Evolutionary conservation across 2,329 filamentous ascomycete genomes (phyloP).

Genomic region (Colletotrichum plurivorum): DNA sequence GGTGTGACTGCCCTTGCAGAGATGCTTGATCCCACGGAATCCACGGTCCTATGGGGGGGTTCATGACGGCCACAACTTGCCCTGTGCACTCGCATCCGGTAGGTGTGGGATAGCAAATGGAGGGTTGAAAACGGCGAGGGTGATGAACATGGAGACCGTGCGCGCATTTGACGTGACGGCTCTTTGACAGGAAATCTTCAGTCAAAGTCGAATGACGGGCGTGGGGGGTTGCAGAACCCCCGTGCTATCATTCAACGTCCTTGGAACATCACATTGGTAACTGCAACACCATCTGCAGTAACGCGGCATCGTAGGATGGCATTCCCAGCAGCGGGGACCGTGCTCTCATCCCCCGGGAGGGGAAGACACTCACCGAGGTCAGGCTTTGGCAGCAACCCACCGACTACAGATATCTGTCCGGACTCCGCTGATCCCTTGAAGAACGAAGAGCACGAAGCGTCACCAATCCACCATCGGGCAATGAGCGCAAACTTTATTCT

Average conservation of each 20-base stretch:
- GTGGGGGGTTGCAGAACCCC: constrained; percentile 1
- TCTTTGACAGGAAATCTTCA: background rate
- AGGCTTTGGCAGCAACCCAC: constrained; percentile 3
- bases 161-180: constrained; percentile 4
- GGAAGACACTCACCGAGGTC: background rate
- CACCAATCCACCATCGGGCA: constrained; percentile 8
- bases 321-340: constrained; percentile 8
- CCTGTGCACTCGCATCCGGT: background rate
- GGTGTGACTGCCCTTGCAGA: background rate
- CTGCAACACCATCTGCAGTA: constrained; percentile 15
- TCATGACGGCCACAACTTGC: background rate
- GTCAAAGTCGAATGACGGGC: background rate
- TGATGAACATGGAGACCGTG: constrained; percentile 13
- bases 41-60: background rate
- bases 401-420: too few species aligned
- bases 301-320: background rate
- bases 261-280: background rate
- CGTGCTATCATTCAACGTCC: background rate
- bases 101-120: background rate
- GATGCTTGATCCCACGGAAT: background rate
- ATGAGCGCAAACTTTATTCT: constrained; percentile 6
- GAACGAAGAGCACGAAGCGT: background rate
- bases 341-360: background rate
- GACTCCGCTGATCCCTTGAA: background rate
- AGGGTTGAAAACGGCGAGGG: background rate